Evolutionary conservation across 768 basidiomycete species (phyloP), one percentile per base, ranked within the genome.

Genomic region (Cystobasidium ongulense): DNA sequence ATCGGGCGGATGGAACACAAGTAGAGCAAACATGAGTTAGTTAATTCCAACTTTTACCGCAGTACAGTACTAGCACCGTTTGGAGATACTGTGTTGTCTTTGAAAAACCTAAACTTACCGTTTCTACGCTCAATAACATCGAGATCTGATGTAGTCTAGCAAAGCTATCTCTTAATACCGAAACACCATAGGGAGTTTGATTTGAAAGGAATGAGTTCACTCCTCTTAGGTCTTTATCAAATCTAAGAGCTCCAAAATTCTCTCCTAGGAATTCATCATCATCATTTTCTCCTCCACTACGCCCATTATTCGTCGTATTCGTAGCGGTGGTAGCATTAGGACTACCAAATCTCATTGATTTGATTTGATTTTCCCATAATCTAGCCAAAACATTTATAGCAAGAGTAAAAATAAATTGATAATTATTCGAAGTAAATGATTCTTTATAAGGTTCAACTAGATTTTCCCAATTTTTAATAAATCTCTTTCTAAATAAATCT

Each of bases 171-270:
- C 96, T 84, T 1, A 80, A 13, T 0, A 76, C 76, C 21, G 90
- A 87, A 71, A 94, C 92, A 10, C 93, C 92, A 81, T 92, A 93
- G 3, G 86, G 85, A 4, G 91, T 92, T 80, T 96, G 96, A 1
- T 90, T 87, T 0, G 90, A 88, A 15, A 99, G 85, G 81, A 89
- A 93, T 1, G 88, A 84, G 27, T 87, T 88, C 76, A 97, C 86
- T 2, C 91, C 86, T 29, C 95, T 86, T 54, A 98, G 83, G 80
- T 99, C 95, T 21, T 89, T 87, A 78, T 99, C 96, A 80, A 96
- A 94, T 18, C 93, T 89, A 74, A 99, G 89, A 1, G 93, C 95
- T 29, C 96, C 96, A 73, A 98, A 86, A 94, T 98, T 77, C 18
- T 67, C 25, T 29, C 18, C 35, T 29, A 27, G 10, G 36, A 23